These are phyloP conservation scores for Rhizophora apiculata DNA, from an alignment of 345 rosid genomes.

Conservation along the genomic window DNA sequence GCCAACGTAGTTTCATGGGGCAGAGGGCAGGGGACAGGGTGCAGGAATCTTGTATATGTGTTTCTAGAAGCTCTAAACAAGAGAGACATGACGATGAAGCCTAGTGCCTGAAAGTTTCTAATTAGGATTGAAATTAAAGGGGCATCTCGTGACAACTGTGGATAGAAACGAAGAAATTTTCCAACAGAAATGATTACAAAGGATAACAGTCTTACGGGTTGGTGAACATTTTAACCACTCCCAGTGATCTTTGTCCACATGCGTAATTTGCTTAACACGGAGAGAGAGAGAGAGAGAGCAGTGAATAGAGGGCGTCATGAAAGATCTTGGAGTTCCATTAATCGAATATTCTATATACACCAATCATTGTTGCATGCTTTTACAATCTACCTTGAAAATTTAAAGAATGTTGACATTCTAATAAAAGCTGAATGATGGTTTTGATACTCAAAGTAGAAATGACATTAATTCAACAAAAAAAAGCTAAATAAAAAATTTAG, in stretches of 20 bases:
- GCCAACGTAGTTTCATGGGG: too few relatives aligned
- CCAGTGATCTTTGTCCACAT: conserved; percentile 6
- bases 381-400: neutral
- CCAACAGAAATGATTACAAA: conserved; percentile 31
- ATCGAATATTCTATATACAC: conserved; percentile 14
- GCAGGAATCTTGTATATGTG: conserved; percentile 2
- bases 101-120: conserved; percentile 9
- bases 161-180: conserved; percentile 1
- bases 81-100: neutral
- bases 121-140: conserved; percentile 59
- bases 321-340: conserved; percentile 5
- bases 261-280: neutral
- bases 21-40: too few relatives aligned
- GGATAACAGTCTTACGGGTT: conserved; percentile 43
- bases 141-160: conserved; percentile 20
- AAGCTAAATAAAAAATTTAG: neutral
- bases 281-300: neutral
- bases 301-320: neutral
- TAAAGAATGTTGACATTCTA: neutral
- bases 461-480: neutral
- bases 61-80: conserved; percentile 31
- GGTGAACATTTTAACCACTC: conserved; percentile 66
- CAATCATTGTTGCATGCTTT: neutral
- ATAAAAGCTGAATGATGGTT: neutral
- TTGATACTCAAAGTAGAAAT: neutral